Base-by-base conservation (phyloP, 768 basidiomycete species). In the Pholiota conissans region DNA sequence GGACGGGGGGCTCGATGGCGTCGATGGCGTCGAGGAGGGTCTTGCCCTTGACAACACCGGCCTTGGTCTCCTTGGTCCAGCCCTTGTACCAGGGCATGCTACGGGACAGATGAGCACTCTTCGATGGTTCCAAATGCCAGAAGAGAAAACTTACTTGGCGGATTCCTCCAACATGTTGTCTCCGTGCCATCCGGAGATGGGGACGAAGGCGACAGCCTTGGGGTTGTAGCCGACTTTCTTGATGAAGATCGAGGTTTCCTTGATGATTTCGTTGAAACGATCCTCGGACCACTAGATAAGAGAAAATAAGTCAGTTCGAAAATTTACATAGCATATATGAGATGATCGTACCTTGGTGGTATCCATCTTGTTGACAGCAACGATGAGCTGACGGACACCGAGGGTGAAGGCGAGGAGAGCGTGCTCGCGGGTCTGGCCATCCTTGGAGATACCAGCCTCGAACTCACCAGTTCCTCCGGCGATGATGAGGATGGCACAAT, bases 101-200 rank as follows among this genome's bases (percentile, higher is more conserved):
- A 66, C 58, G 62, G 56, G 29, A 60, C 61, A 58, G 22, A 40
- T 46, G 27, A 28, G 29, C 73, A 14, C 69, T 60, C 56, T 63
- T 46, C 30, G 27, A n/a, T n/a, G 32, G 18, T 37, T 28, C 46
- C 27, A 46, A 46, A 24, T 5, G 3, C 13, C 30, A 32, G 11
- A 14, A 34, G 51, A 22, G 29, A 30, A 49, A 22, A 74, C 89
- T 49, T 73, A 93, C 93, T 98, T 99, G 79, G 73, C 1, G 65
- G 97, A 97, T 79, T 95, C 93, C 85, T 98, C 96, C 82, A 99
- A 83, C 96, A 99, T 99, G 91, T 99, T 99, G 87, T 99, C 97
- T 73, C 97, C 97, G 84, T 98, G 95, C 97, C 97, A 99, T 68
- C 97, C 97, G 62, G 97, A 99, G 79, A 99, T 99, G 72, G 97